Evolutionary conservation across 257 asterid species (phyloP).

Genomic region (Schizonepeta tenuifolia): DNA sequence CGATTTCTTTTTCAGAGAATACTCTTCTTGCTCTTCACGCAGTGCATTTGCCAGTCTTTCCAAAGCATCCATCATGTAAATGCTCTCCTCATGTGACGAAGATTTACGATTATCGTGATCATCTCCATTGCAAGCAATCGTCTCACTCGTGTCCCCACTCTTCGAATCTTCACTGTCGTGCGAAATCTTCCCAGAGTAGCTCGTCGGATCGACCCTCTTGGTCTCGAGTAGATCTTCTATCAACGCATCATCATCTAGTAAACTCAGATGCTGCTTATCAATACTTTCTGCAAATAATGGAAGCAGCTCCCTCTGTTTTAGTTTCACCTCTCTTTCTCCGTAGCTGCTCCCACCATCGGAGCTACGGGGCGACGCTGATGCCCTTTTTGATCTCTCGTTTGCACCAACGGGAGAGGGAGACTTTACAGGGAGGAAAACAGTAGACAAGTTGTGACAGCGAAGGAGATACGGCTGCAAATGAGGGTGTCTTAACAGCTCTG

Average conservation of each 20-base stretch:
- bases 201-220: slow-evolving; percentile 79
- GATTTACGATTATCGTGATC: slow-evolving; percentile 44
- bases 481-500: slow-evolving; percentile 84
- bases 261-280: slow-evolving; percentile 44
- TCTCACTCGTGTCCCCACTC: slow-evolving; percentile 61
- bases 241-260: slow-evolving; percentile 46
- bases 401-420: slow-evolving; percentile 78
- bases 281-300: slow-evolving; percentile 61
- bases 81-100: slow-evolving; percentile 51
- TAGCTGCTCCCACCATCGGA: slow-evolving; percentile 48
- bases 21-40: slow-evolving; percentile 43
- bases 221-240: slow-evolving; percentile 65
- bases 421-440: slow-evolving; percentile 88
- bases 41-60: slow-evolving; percentile 40
- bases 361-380: slow-evolving; percentile 62
- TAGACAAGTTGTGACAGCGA: slow-evolving; percentile 69
- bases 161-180: slow-evolving; percentile 70
- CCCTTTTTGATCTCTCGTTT: slow-evolving; percentile 51
- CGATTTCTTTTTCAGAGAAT: slow-evolving; percentile 28
- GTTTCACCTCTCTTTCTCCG: slow-evolving; percentile 45
- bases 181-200: slow-evolving; percentile 66
- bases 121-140: slow-evolving; percentile 53
- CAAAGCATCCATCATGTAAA: slow-evolving; percentile 39
- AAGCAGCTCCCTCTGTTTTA: slow-evolving; percentile 55
- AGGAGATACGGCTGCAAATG: slow-evolving; percentile 91